A percentile compares a stretch with the other conserved stretches of the same genome.
phyloP scores from a whole-genome alignment of 176 grass and related monocot species.

The Oryza rufipogon region DNA sequence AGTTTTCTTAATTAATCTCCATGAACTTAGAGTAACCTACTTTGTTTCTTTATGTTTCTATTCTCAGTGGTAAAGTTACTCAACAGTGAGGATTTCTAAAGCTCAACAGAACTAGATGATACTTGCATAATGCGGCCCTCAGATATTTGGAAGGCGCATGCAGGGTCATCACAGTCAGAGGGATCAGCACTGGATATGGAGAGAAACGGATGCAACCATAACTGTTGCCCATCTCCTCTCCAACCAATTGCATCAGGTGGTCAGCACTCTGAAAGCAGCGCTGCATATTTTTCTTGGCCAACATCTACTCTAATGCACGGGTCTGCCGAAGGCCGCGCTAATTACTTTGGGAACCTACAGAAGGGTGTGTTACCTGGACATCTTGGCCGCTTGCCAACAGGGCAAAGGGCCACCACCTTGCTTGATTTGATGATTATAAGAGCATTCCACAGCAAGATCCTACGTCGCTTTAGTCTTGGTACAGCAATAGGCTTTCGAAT shows the following conservation, averaged over 20 bases:
- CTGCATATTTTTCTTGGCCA: slow-evolving; percentile 99
- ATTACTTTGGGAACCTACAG: slow-evolving; percentile 96
- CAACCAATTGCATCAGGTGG: slow-evolving; percentile 83
- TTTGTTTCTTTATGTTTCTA: slow-evolving; percentile 16
- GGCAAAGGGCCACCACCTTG: slow-evolving; percentile 85
- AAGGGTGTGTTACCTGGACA: slow-evolving; percentile 87
- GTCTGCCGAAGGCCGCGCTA: slow-evolving; percentile 88
- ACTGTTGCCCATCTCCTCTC: slow-evolving; percentile 55
- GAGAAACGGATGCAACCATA: slow-evolving; percentile 63
- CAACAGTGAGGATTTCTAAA: slow-evolving; percentile 7
- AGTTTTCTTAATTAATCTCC: not conserved
- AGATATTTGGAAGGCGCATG: slow-evolving; percentile 55
- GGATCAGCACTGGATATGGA: slow-evolving; percentile 61
- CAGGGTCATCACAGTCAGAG: slow-evolving; percentile 48
- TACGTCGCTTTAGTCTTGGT: slow-evolving; percentile 86
- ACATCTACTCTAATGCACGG: slow-evolving; percentile 88
- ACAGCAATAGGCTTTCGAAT: slow-evolving; percentile 93
- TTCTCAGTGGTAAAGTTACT: slow-evolving; percentile 26
- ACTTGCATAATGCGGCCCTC: slow-evolving; percentile 59
- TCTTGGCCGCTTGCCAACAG: slow-evolving; percentile 74
- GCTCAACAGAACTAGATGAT: slow-evolving; percentile 45
- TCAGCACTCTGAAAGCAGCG: slow-evolving; percentile 83
- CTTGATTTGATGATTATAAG: slow-evolving; percentile 98
- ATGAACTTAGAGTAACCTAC: not conserved
- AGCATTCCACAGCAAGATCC: slow-evolving; percentile 97